Conservation (phyloP, 257 asterid genomes). For the Capsicum baccatum region DNA sequence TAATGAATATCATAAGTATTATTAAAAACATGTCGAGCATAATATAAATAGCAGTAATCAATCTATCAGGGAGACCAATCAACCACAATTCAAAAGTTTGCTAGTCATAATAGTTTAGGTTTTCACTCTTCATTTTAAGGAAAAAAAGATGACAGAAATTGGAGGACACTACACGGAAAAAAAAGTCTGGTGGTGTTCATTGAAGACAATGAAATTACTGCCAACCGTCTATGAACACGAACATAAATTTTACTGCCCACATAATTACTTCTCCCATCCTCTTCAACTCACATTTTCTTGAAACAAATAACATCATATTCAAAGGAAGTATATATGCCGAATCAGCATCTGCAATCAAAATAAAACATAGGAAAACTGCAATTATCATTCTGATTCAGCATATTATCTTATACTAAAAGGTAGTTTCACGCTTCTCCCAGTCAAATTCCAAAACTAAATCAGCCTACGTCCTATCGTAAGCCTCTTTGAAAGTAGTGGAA, state of each 20-base stretch:
- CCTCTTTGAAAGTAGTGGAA: background rate
- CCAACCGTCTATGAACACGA: background rate
- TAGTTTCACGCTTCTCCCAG: background rate
- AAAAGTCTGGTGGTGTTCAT: background rate
- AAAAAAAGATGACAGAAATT: background rate
- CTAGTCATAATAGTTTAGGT: constrained; percentile 15
- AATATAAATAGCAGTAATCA: background rate
- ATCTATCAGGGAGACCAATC: background rate
- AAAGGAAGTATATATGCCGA: background rate
- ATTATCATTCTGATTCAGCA: constrained; percentile 15
- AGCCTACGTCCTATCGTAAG: constrained; percentile 3
- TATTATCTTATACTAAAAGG: background rate
- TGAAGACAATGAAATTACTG: background rate
- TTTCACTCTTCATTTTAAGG: background rate
- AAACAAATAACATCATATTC: background rate
- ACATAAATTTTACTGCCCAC: background rate
- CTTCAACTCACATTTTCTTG: background rate
- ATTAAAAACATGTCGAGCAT: background rate
- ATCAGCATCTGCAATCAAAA: background rate
- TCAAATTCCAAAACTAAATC: background rate
- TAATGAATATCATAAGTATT: background rate
- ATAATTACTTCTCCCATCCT: background rate
- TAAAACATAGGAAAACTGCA: background rate
- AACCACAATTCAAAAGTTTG: background rate
- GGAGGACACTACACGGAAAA: background rate